Evolutionary conservation across 352 stramenopile genomes (phyloP).

Genomic region (Blastocystis sp.): DNA sequence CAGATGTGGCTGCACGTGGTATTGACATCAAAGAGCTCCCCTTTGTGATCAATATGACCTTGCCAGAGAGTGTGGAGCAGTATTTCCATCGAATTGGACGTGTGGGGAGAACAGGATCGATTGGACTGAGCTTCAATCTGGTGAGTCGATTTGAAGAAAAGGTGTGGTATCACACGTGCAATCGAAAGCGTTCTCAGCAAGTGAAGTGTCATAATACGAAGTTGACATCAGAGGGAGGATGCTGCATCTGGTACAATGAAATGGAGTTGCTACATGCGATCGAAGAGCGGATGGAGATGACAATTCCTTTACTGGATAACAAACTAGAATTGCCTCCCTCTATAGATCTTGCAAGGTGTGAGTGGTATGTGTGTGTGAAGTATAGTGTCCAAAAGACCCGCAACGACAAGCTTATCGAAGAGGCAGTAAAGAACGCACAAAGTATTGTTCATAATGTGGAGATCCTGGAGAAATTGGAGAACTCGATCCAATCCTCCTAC

Average conservation of each 20-base stretch:
- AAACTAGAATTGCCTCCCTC: background rate
- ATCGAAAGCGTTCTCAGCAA: constrained; percentile 49
- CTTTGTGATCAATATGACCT: constrained; percentile 72
- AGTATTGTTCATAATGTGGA: constrained; percentile 34
- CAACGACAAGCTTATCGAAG: constrained; percentile 32
- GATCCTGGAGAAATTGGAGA: background rate
- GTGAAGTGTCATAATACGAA: constrained; percentile 57
- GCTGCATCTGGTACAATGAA: constrained; percentile 61
- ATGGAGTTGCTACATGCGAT: background rate
- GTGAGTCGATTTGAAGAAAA: constrained; percentile 66
- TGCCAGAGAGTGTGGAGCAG: constrained; percentile 68
- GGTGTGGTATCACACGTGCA: constrained; percentile 65
- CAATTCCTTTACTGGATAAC: background rate
- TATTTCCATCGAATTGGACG: constrained; percentile 71
- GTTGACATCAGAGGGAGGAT: constrained; percentile 34
- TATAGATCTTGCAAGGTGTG: background rate
- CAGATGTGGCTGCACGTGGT: constrained; percentile 74
- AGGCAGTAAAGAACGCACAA: constrained; percentile 22
- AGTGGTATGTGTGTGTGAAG: background rate
- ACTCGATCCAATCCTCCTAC: background rate
- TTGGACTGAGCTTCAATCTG: constrained; percentile 69
- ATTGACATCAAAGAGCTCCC: constrained; percentile 72
- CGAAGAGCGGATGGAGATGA: constrained; percentile 12
- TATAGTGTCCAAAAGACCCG: background rate
- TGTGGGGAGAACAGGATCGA: constrained; percentile 66